These are phyloP conservation scores for Alternaria arborescens DNA, from an alignment of 2,329 filamentous ascomycete genomes.

Conservation along the genomic window DNA sequence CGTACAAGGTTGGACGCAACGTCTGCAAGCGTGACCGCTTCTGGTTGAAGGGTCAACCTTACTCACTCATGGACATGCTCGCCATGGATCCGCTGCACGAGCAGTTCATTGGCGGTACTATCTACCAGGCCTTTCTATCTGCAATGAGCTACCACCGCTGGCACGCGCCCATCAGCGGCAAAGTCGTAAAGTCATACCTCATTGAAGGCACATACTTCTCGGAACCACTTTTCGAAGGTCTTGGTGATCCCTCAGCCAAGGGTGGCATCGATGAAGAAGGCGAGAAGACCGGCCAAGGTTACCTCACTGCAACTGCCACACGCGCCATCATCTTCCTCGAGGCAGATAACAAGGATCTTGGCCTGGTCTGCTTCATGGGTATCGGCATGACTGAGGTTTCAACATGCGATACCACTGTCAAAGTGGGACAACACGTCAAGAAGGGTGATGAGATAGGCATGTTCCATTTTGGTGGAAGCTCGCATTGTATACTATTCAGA, in stretches of 20 bases:
- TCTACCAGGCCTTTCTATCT: conserved; percentile 76
- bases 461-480: conserved; percentile 82
- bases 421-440: conserved; percentile 68
- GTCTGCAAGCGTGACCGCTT: conserved; percentile 68
- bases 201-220: conserved; percentile 74
- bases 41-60: conserved; percentile 75
- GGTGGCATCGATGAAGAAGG: conserved; percentile 48
- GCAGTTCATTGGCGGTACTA: conserved; percentile 68
- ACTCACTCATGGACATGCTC: conserved; percentile 72
- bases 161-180: conserved; percentile 74
- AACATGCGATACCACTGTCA: conserved; percentile 75
- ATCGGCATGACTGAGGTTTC: conserved; percentile 82
- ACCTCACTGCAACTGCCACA: conserved; percentile 72
- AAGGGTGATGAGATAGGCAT: conserved; percentile 79
- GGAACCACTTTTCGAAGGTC: conserved; percentile 63
- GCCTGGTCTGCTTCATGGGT: conserved; percentile 72
- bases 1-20: conserved; percentile 61
- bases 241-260: conserved; percentile 53
- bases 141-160: conserved; percentile 75
- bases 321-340: conserved; percentile 75
- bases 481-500: conserved; percentile 73
- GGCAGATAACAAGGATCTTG: conserved; percentile 72
- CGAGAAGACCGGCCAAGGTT: conserved; percentile 67
- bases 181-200: conserved; percentile 65
- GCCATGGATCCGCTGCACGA: conserved; percentile 62